A percentile compares a stretch with the other conserved stretches of the same genome.
Evolutionary conservation across 148 eudicot genomes (phyloP).

Genomic region (Mesembryanthemum crystallinum): DNA sequence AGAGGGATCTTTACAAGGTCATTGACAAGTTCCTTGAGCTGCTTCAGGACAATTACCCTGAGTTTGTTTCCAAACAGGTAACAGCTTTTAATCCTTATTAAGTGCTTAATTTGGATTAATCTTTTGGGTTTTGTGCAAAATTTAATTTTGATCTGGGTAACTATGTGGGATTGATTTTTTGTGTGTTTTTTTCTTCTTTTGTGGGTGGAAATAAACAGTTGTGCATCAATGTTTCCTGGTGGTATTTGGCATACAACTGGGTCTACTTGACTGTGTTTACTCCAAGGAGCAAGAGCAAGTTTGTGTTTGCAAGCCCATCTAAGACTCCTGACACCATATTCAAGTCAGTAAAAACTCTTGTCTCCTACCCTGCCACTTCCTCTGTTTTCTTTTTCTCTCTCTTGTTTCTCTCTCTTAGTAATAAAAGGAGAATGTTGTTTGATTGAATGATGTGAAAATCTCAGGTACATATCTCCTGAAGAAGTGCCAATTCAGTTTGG

Average conservation of each 20-base stretch:
- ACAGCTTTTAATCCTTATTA: too few relatives aligned
- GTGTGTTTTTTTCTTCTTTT: background rate
- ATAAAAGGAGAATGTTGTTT: background rate
- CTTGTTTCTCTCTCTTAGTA: background rate
- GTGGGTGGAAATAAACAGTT: slow-evolving; percentile 30
- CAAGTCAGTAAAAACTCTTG: slow-evolving; percentile 48
- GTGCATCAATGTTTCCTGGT: slow-evolving; percentile 85
- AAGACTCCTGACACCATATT: slow-evolving; percentile 66
- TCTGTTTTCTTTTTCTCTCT: background rate
- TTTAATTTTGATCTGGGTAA: slow-evolving; percentile 8
- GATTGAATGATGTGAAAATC: background rate
- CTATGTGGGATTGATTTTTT: background rate
- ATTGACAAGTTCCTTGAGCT: slow-evolving; percentile 53
- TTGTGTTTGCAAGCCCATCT: slow-evolving; percentile 69
- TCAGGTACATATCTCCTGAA: slow-evolving; percentile 67
- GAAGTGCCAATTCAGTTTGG: slow-evolving; percentile 71
- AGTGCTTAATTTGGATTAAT: background rate
- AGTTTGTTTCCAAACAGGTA: slow-evolving; percentile 84
- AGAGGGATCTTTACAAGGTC: slow-evolving; percentile 55
- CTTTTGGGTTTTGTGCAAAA: slow-evolving; percentile 20
- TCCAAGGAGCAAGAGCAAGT: slow-evolving; percentile 83
- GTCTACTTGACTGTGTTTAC: slow-evolving; percentile 61
- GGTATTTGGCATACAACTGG: slow-evolving; percentile 69
- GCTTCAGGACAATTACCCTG: slow-evolving; percentile 78
- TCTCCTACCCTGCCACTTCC: background rate